phyloP scores from a whole-genome alignment of 176 grass and related monocot genomes.

The Triticum turgidum region DNA sequence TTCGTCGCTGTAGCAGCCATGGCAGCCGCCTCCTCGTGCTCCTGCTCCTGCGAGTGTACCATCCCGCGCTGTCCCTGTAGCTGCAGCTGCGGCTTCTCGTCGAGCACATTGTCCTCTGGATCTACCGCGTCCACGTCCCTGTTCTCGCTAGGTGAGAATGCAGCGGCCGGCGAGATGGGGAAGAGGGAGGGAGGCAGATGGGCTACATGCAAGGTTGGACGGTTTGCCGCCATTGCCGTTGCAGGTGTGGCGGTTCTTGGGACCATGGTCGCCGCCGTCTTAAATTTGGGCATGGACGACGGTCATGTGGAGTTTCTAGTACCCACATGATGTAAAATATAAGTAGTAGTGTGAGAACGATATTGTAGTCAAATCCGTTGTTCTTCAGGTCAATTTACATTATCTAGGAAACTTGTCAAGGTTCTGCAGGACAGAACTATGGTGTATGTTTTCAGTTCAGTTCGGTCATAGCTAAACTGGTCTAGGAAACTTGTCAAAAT shows the following conservation, averaged over 20 bases:
- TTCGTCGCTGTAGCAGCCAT: neutral
- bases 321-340: slow-evolving; percentile 23
- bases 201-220: neutral
- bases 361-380: neutral
- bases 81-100: neutral
- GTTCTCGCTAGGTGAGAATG: neutral
- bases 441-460: neutral
- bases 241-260: neutral
- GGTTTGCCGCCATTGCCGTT: slow-evolving; percentile 17
- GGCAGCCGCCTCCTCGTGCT: neutral
- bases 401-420: neutral
- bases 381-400: neutral
- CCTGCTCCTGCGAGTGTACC: slow-evolving; percentile 10
- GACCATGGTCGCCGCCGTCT: neutral
- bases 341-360: neutral
- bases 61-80: neutral
- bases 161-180: neutral
- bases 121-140: neutral
- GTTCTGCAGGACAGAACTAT: neutral
- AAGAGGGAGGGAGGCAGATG: neutral
- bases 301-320: slow-evolving; percentile 20
- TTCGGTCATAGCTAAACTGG: too few relatives aligned
- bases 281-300: slow-evolving; percentile 1
- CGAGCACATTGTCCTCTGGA: neutral
- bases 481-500: too few relatives aligned